Evolutionary conservation across 345 rosid genomes (phyloP), one percentile per base, ranked within the genome.

Genomic region (Salix arbutifolia): DNA sequence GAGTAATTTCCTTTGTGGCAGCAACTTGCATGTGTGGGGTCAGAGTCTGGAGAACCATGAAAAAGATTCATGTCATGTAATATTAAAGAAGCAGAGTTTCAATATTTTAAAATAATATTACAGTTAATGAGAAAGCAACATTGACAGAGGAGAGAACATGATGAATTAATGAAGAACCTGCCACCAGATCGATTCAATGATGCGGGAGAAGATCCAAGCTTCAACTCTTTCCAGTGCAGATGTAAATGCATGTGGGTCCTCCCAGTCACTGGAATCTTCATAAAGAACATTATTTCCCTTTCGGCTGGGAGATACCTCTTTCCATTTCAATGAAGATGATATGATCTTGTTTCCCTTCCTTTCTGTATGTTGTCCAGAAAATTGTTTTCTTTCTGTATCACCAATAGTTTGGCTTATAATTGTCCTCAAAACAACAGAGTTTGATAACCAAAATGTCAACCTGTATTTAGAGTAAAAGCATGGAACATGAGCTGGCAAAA

Each of bases 141-240:
- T 26, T 65, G 17, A 67, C 72, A 58, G 50, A 28, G 23, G 71
- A 77, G 71, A 77, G 60, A 67, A 70, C n/a, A 44, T 17, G 50
- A 13, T 1, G 17, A 70, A 52, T 71, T 42, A 68, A 70, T 31
- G 38, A 31, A 33, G 71, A 65, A 95, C 97, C 97, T 95, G 99
- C 99, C 98, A 95, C 99, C 99, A 95, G 58, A 95, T 87, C 67
- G 97, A 95, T 84, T 95, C 97, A 26, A 91, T 81, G 70, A 86
- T 85, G 52, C 96, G 91, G 71, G 93, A 89, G 87, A 93, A 95
- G 83, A 90, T 91, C 99, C 98, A 95, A 77, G 91, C 88, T 90
- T 95, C 97, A 80, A 95, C 87, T 85, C 82, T 92, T 86, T 92
- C 94, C 38, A 95, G 87, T 37, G 96, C 93, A 62, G 84, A 80